Evolutionary conservation across 306 rosid species (phyloP).

Genomic region (Cotoneaster glaucophyllus): DNA sequence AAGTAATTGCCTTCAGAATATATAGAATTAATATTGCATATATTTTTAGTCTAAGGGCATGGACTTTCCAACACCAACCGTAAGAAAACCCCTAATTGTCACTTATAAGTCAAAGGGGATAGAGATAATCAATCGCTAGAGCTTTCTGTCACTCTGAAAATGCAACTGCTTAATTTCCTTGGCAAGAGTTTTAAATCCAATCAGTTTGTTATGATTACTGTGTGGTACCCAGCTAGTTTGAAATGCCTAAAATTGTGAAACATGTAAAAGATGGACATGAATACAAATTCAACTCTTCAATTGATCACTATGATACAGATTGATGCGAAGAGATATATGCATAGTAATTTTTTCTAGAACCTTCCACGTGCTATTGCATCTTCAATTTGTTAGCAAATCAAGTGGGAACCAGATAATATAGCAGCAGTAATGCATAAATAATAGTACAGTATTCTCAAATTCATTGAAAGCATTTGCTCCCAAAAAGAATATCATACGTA

Average conservation of each 20-base stretch:
- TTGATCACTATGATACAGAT: neutral
- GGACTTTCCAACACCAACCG: slow-evolving; percentile 5
- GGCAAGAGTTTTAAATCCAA: neutral
- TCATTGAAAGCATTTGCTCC: neutral
- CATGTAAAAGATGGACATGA: neutral
- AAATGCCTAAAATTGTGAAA: neutral
- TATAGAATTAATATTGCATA: neutral
- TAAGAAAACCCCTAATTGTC: slow-evolving; percentile 5
- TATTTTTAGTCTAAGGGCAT: slow-evolving; percentile 1
- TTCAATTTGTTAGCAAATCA: neutral
- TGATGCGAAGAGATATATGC: neutral
- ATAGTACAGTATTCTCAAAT: neutral
- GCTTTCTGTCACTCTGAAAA: neutral
- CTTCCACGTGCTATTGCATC: neutral
- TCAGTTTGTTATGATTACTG: neutral
- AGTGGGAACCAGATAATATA: neutral
- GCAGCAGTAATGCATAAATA: neutral
- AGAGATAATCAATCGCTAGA: neutral
- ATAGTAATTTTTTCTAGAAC: neutral
- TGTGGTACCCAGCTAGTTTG: neutral
- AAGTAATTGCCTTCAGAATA: neutral
- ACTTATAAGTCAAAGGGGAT: neutral
- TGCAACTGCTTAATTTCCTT: neutral
- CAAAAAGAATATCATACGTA: neutral
- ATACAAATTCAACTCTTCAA: neutral